Conservation (phyloP, 1,284 basidiomycete species). For the Ceratobasidium sp. region DNA sequence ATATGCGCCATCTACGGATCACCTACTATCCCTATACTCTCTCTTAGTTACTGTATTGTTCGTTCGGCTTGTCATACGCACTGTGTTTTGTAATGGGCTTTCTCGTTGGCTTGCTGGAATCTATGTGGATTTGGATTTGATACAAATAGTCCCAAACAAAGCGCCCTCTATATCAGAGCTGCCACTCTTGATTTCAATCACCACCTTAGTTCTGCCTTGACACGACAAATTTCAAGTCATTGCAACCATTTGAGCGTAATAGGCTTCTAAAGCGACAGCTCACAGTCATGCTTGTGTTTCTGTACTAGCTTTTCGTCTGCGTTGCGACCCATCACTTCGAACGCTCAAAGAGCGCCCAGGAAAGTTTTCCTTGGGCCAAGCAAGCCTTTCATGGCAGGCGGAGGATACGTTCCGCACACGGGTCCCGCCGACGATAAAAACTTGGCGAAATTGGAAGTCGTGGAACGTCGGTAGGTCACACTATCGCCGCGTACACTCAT, state of each 20-base stretch:
- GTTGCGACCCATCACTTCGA: too few relatives aligned
- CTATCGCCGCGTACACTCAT: conserved; percentile 10
- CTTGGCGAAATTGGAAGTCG: conserved; percentile 94
- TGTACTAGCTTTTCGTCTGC: neutral
- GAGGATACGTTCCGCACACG: too few relatives aligned
- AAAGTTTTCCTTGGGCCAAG: too few relatives aligned
- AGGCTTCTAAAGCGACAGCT: too few relatives aligned
- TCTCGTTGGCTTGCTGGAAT: neutral
- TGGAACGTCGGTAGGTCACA: conserved; percentile 92
- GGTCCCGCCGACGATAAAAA: conserved; percentile 94
- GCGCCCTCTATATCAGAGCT: neutral
- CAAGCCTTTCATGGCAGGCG: too few relatives aligned
- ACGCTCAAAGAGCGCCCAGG: too few relatives aligned
- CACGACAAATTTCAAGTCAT: too few relatives aligned
- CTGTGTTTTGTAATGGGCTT: neutral
- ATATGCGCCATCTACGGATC: too few relatives aligned
- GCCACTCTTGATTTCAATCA: conserved; percentile 7
- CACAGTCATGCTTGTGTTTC: too few relatives aligned
- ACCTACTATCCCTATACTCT: neutral
- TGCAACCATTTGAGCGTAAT: neutral
- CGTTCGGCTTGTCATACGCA: neutral
- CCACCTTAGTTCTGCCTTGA: neutral
- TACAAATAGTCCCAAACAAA: too few relatives aligned
- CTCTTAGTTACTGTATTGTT: neutral
- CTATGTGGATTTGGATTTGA: neutral